Base-by-base conservation (phyloP, 768 basidiomycete genomes). In the Favolaschia claudopus region DNA sequence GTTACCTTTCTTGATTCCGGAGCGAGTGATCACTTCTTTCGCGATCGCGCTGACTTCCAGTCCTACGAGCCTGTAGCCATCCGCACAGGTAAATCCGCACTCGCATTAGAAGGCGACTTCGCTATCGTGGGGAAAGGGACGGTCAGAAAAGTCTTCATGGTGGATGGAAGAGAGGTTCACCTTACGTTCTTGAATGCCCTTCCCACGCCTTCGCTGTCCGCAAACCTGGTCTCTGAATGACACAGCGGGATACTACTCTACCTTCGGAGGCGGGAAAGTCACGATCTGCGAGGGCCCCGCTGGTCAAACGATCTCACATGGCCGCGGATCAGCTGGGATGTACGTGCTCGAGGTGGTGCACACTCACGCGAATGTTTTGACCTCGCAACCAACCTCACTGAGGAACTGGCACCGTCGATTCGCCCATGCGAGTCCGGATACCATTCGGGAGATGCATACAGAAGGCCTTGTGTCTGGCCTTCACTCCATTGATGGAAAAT, bases 141-240 rank as follows among this genome's bases (percentile, higher is more conserved):
- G 0, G 61, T 70, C 12, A 40, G 12, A 12, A 70, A 67, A 22
- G 19, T 32, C 0, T 58, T 65, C 37, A 14, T 32, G 1, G 32
- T 60, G 17, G 40, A 56, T 7, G 64, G 66, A 14, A 39, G 43
- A 9, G n/a, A 37, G 1, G 55, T 64, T 3, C 55, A 47, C 0
- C 27, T 73, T 13, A 63, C 50, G 3, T 67, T 73, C 33, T 34
- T 34, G 6, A 58, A 71, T 24, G 70, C 69, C 1, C 45, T 73
- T 0, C 69, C 73, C 37, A 67, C 67, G 0, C 73, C 71, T 1
- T 66, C 70, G 20, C 51, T 74, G 17, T 48, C 63, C 1, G 64
- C 67, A 5, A 71, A 74, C 40, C 68, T 74, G 1, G 40, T 73
- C 5, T 72, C 70, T n/a, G n/a, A n/a, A n/a, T n/a, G n/a, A n/a